Conservation (phyloP, 768 basidiomycete genomes). For the Hygrophorus russula region DNA sequence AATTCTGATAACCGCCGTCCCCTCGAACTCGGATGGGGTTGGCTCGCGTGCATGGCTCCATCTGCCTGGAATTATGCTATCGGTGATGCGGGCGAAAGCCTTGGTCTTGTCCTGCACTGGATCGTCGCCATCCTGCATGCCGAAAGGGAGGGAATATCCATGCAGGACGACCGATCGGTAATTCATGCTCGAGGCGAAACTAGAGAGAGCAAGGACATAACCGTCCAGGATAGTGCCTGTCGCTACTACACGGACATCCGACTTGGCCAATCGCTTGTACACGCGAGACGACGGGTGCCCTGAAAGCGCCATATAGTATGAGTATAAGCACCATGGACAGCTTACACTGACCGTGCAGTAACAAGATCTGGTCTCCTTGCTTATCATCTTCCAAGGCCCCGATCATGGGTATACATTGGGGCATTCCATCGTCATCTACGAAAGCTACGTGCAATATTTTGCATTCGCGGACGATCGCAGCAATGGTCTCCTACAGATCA, state of each 20-base stretch:
- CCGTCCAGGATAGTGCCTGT: slow-evolving; percentile 2
- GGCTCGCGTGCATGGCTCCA: not conserved
- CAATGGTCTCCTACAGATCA: not conserved
- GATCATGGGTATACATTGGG: slow-evolving; percentile 3
- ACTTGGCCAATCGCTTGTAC: not conserved
- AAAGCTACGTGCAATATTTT: slow-evolving; percentile 2
- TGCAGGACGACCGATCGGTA: slow-evolving; percentile 1
- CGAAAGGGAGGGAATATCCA: not conserved
- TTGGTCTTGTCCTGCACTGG: not conserved
- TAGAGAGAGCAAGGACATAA: slow-evolving; percentile 1
- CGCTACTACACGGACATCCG: slow-evolving; percentile 1
- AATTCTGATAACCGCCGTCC: slow-evolving; percentile 1
- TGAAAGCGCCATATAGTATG: not conserved
- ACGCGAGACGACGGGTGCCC: slow-evolving; percentile 1
- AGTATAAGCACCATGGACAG: too few species aligned
- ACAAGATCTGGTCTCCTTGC: not conserved
- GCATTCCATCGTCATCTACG: not conserved
- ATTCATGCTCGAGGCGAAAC: not conserved
- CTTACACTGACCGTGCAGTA: not conserved
- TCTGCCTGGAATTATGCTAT: not conserved
- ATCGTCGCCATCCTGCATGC: not conserved
- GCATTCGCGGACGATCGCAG: not conserved
- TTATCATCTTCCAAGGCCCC: not conserved
- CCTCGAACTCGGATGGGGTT: not conserved
- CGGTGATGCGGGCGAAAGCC: not conserved